These are phyloP conservation scores for Epichloe baconii DNA, from an alignment of 2,329 filamentous ascomycete species.

Conservation along the genomic window DNA sequence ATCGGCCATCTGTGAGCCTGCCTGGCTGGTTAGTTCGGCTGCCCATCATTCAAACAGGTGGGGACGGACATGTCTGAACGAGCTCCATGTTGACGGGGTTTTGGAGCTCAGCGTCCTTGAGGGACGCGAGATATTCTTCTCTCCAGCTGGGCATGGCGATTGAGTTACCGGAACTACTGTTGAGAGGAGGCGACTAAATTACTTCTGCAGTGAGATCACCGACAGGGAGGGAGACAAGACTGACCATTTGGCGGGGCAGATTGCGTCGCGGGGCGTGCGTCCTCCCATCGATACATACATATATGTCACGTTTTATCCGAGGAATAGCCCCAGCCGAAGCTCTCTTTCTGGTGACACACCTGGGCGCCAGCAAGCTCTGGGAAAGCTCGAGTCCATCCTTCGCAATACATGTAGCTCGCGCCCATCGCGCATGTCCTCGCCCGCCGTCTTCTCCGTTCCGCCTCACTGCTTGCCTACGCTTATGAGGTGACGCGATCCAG, in stretches of 20 bases:
- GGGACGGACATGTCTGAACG: slow-evolving; percentile 63
- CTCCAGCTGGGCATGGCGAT: slow-evolving; percentile 54
- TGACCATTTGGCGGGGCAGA: neutral
- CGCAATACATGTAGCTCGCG: neutral
- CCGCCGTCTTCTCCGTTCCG: neutral
- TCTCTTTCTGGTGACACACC: no score
- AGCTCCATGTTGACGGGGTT: slow-evolving; percentile 48
- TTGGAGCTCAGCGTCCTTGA: slow-evolving; percentile 61
- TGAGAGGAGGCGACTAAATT: neutral
- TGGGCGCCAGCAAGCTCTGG: neutral
- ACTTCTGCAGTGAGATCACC: neutral
- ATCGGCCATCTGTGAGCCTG: slow-evolving; percentile 54
- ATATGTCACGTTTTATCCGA: slow-evolving; percentile 14
- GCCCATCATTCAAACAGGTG: neutral
- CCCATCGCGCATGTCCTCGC: neutral
- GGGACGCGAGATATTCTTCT: slow-evolving; percentile 64
- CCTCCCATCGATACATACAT: neutral
- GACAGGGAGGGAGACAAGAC: neutral
- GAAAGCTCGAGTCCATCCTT: neutral
- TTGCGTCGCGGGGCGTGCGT: no score
- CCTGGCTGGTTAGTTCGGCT: slow-evolving; percentile 9
- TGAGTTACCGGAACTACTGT: neutral
- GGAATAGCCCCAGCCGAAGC: slow-evolving; percentile 14
- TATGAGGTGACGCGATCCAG: neutral
- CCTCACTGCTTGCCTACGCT: neutral